Conservation (phyloP, 108 stramenopile genomes). For the Licmophora abbreviata region DNA sequence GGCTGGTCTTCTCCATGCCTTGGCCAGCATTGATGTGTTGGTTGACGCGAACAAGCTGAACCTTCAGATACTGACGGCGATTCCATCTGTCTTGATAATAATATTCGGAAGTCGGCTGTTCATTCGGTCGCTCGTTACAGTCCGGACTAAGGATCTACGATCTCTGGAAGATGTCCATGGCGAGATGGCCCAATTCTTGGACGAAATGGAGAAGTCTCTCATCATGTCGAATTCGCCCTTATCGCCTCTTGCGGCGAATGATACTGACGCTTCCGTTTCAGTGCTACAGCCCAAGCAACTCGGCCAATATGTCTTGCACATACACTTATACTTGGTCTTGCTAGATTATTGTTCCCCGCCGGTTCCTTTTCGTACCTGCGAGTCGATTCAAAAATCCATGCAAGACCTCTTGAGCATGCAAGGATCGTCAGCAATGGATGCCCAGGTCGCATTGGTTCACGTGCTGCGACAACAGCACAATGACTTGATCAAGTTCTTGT, state of each 20-base stretch:
- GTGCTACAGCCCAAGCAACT: conserved; percentile 38
- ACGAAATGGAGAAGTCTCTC: conserved; percentile 48
- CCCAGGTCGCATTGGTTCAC: conserved; percentile 12
- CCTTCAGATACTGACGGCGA: conserved; percentile 62
- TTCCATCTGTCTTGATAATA: conserved; percentile 60
- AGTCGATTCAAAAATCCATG: conserved; percentile 55
- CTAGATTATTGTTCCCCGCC: conserved; percentile 71
- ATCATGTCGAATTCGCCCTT: conserved; percentile 25
- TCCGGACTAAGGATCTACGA: conserved; percentile 60
- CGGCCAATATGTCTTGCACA: conserved; percentile 54
- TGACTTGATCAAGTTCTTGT: conserved; percentile 22
- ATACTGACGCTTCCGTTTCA: background rate
- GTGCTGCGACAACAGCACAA: conserved; percentile 21
- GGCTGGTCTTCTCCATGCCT: conserved; percentile 61
- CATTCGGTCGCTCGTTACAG: conserved; percentile 46
- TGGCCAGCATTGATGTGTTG: conserved; percentile 67
- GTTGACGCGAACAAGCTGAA: conserved; percentile 67
- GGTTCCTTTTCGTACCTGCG: conserved; percentile 51
- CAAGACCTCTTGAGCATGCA: conserved; percentile 32
- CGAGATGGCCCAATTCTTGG: conserved; percentile 66
- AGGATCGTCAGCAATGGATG: conserved; percentile 6
- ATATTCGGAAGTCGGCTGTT: conserved; percentile 50
- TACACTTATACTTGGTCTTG: conserved; percentile 63
- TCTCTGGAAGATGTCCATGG: conserved; percentile 54
- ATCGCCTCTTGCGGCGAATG: background rate